Evolutionary conservation across 2,329 filamentous ascomycete species (phyloP).

Genomic region (Scedosporium aurantiacum): DNA sequence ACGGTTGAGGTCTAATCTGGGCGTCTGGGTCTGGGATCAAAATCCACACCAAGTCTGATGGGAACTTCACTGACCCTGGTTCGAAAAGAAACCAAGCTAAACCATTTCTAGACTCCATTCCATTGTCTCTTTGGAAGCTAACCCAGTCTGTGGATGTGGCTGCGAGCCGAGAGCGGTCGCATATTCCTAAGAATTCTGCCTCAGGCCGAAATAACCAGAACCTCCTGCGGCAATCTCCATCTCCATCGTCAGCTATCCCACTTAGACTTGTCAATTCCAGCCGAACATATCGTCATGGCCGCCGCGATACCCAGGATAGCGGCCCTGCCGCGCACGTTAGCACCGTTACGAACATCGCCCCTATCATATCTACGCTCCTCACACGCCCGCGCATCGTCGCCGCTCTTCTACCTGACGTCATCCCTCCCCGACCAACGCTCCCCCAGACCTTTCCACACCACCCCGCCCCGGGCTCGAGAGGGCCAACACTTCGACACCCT

Average conservation of each 20-base stretch:
- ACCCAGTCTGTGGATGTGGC: too few species aligned
- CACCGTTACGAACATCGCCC: not conserved
- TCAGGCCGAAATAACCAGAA: not conserved
- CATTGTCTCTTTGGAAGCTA: too few species aligned
- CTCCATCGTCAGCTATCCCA: not conserved
- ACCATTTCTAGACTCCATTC: too few species aligned
- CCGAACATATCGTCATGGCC: conserved; percentile 5
- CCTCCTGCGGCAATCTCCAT: not conserved
- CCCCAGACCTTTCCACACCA: conserved; percentile 55
- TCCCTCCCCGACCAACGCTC: conserved; percentile 4
- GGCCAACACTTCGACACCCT: conserved; percentile 98
- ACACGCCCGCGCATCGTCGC: conserved; percentile 1
- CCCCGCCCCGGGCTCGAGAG: conserved; percentile 40
- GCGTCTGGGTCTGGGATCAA: too few species aligned
- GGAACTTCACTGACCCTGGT: too few species aligned
- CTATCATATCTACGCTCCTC: not conserved
- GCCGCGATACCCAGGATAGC: conserved; percentile 7
- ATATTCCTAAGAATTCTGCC: not conserved
- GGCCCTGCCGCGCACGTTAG: not conserved
- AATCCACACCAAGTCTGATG: too few species aligned
- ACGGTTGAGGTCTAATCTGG: too few species aligned
- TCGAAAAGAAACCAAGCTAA: too few species aligned
- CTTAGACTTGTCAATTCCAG: not conserved
- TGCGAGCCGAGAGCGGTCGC: too few species aligned
- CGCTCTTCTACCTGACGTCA: conserved; percentile 2